Base-by-base conservation (phyloP, 345 rosid species). In the Moringa oleifera region DNA sequence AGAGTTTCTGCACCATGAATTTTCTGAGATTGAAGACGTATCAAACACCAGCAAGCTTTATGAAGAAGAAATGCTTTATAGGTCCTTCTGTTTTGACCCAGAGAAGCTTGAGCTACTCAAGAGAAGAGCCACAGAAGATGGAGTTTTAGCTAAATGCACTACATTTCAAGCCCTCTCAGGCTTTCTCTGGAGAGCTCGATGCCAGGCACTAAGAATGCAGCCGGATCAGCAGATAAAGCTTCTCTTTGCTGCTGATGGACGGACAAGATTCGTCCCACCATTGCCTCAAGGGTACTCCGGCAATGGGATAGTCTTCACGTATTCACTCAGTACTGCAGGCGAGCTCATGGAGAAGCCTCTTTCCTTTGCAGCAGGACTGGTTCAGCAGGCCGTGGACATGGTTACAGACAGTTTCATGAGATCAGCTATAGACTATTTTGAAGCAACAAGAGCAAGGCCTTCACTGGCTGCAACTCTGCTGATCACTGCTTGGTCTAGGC, bases 391-490 rank as follows among this genome's bases (percentile, higher is more conserved):
- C 0, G 81, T 94, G 47, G 67, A 76, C 31, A 75, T 82, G 84
- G 88, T 80, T 21, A 80, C 74, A 2, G 96, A 86, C 53, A 70
- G 84, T 50, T 94, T 79, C 60, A 88, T 88, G 95, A 85, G 88
- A 75, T 90, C 96, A 1, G 92, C 96, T 2, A 82, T 88, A 13
- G 99, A 90, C 75, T 94, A 85, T 73, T 86, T 94, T 5, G 89
- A 94, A 66, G 75, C 65, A 11, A 94, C 95, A 52, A 75, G 97
- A 49, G 89, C 84, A 22, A 86, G 97, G 80, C 99, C 96, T 21
- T 85, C 91, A 19, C 63, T 88, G 12, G 78, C 85, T 21, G 89
- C 90, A 23, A 90, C 97, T 22, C 82, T 90, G 47, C 68, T 88
- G 51, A 79, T 90, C 63, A 88, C 99, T 22, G 80, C 96, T 18